A percentile compares a stretch with the other conserved stretches of the same genome.
Conservation (phyloP, 2,329 filamentous ascomycete species). For the Fusarium proliferatum region DNA sequence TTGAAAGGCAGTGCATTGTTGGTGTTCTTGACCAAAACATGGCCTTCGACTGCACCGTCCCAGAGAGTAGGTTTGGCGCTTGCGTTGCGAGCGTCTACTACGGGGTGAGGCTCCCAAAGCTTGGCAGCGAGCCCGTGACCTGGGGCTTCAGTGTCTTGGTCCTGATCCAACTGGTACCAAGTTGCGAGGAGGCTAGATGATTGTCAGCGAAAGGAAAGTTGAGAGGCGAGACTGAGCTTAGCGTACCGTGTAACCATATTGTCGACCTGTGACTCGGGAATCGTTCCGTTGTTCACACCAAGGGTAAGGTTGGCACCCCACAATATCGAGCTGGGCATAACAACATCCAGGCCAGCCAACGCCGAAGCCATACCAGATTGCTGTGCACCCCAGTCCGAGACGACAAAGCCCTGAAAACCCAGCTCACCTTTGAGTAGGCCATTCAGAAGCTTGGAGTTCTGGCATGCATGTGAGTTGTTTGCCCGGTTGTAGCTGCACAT, state of each 20-base stretch:
- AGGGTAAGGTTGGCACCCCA: constrained; percentile 16
- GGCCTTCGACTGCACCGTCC: constrained; percentile 4
- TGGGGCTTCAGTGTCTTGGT: background rate
- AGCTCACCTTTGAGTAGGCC: constrained; percentile 74
- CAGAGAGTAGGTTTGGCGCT: constrained; percentile 5
- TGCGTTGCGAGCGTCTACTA: constrained; percentile 6
- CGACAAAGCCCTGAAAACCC: constrained; percentile 75
- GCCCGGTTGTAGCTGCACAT: constrained; percentile 85
- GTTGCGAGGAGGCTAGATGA: background rate
- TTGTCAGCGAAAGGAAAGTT: background rate
- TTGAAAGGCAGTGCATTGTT: background rate
- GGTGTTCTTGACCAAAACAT: constrained; percentile 17
- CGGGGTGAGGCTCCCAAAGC: background rate
- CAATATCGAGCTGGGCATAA: constrained; percentile 4
- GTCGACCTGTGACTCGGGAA: constrained; percentile 14
- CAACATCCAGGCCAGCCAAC: constrained; percentile 47
- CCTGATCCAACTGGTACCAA: constrained; percentile 16
- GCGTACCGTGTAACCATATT: constrained; percentile 11
- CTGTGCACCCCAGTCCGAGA: constrained; percentile 58
- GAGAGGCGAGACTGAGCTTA: accelerated
- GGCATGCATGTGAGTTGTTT: constrained; percentile 62
- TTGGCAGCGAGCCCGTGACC: background rate
- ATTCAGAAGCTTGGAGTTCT: constrained; percentile 19
- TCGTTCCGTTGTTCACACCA: constrained; percentile 17
- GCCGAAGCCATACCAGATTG: constrained; percentile 12